These are phyloP conservation scores for Wickerhamomyces sp. DNA, from an alignment of 1,139 yeast species.

Conservation along the genomic window DNA sequence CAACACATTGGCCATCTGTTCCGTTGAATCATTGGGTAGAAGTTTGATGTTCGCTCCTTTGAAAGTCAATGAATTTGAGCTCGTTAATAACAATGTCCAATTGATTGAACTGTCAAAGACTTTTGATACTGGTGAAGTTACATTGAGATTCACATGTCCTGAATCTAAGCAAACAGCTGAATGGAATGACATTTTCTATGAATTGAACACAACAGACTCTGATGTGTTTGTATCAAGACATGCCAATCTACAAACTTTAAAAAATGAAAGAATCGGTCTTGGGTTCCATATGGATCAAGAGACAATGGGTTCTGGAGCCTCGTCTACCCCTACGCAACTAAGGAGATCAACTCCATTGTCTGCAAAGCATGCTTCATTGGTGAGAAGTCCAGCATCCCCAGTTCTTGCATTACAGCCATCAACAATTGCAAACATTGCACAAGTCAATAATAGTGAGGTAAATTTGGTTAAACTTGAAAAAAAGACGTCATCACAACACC, in stretches of 20 bases:
- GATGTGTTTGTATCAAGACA: conserved; percentile 7
- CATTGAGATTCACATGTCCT: conserved; percentile 18
- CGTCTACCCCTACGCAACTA: conserved; percentile 1
- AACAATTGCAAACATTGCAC: conserved; percentile 9
- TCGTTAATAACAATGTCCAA: conserved; percentile 15
- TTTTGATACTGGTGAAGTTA: conserved; percentile 1
- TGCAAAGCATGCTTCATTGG: conserved; percentile 14
- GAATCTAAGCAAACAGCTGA: conserved; percentile 17
- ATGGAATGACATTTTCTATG: conserved; percentile 13
- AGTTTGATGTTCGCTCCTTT: conserved; percentile 33
- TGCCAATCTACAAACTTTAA: conserved; percentile 8
- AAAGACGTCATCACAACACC: no score
- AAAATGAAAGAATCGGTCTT: conserved; percentile 15
- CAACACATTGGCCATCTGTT: conserved; percentile 24
- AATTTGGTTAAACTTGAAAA: conserved; percentile 8
- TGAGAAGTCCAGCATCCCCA: conserved; percentile 1
- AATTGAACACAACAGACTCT: conserved; percentile 3
- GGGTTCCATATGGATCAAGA: conserved; percentile 12
- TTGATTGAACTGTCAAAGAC: conserved; percentile 6
- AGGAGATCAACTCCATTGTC: conserved; percentile 16
- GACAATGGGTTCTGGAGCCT: conserved; percentile 2
- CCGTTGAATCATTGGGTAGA: conserved; percentile 25
- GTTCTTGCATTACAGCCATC: conserved; percentile 5
- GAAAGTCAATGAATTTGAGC: conserved; percentile 21
- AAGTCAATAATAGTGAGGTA: conserved; percentile 8